Percentiles rank a stretch among this genome's conserved stretches.
Conservation (phyloP, 1,139 yeast species). For the Wickerhamiella infanticola region DNA sequence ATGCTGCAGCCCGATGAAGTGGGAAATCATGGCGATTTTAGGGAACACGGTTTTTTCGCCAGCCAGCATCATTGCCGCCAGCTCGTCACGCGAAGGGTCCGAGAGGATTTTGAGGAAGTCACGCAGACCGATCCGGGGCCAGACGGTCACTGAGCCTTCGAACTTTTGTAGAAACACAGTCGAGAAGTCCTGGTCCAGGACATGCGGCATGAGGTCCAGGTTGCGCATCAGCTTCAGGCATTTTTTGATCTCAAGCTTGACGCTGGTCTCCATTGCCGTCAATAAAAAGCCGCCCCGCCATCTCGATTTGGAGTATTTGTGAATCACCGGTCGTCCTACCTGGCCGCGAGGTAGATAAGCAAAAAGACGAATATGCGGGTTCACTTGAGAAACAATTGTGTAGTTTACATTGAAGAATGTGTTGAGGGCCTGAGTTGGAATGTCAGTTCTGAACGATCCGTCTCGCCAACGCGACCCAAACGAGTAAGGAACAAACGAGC, state of each 20-base stretch:
- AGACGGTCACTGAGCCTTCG: conserved; percentile 59
- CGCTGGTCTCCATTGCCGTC: conserved; percentile 53
- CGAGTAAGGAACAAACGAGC: conserved; percentile 45
- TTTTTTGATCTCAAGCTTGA: conserved; percentile 56
- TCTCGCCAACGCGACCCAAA: conserved; percentile 66
- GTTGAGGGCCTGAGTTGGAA: conserved; percentile 53
- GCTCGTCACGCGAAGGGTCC: conserved; percentile 48
- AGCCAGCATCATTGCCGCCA: conserved; percentile 40
- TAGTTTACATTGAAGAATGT: conserved; percentile 68
- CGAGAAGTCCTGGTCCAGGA: conserved; percentile 70
- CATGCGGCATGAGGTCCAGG: conserved; percentile 50
- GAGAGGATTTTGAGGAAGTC: conserved; percentile 53
- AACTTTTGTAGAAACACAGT: conserved; percentile 60
- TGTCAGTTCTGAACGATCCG: conserved; percentile 57
- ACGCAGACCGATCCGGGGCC: conserved; percentile 47
- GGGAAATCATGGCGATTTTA: conserved; percentile 44
- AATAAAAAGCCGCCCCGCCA: conserved; percentile 68
- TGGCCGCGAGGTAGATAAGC: conserved; percentile 71
- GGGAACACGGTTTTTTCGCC: conserved; percentile 61
- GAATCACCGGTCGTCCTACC: conserved; percentile 63
- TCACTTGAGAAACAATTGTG: conserved; percentile 65
- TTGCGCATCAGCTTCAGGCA: conserved; percentile 57
- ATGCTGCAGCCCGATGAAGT: conserved; percentile 47
- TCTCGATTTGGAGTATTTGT: conserved; percentile 35
- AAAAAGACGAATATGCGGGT: conserved; percentile 65